Conservation (phyloP, 257 asterid species). For the Solanum bulbocastanum region DNA sequence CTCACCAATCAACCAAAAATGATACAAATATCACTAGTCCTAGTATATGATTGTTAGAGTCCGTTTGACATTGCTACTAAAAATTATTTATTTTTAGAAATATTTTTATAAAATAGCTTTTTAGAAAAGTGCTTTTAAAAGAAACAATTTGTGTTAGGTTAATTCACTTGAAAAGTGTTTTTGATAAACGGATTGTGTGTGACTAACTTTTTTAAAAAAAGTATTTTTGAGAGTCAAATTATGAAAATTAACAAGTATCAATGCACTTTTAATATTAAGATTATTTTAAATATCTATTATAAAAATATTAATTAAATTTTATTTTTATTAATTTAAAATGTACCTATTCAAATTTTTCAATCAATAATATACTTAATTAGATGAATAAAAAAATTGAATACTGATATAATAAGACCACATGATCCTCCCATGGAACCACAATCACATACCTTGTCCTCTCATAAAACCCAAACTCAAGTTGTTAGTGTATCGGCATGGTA, state of each 20-base stretch:
- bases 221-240: background rate
- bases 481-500: too few relatives aligned
- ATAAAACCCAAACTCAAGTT: rapidly evolving
- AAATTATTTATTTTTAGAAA: rapidly evolving
- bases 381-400: too few relatives aligned
- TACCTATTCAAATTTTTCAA: background rate
- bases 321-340: too few relatives aligned
- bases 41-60: too few relatives aligned
- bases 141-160: too few relatives aligned
- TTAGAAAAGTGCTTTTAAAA: background rate
- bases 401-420: background rate
- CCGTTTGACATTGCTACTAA: background rate
- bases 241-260: background rate
- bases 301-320: too few relatives aligned
- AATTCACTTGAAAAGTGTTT: background rate
- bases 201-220: background rate
- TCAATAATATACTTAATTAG: background rate
- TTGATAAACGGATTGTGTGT: background rate
- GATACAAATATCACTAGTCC: background rate
- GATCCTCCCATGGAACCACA: background rate
- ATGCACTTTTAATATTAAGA: background rate
- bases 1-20: background rate
- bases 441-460: background rate
- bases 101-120: too few relatives aligned
- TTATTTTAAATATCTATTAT: too few relatives aligned